Percentiles rank a stretch among this genome's conserved stretches.
phyloP scores from a whole-genome alignment of 345 rosid species.

The Pistacia atlantica region DNA sequence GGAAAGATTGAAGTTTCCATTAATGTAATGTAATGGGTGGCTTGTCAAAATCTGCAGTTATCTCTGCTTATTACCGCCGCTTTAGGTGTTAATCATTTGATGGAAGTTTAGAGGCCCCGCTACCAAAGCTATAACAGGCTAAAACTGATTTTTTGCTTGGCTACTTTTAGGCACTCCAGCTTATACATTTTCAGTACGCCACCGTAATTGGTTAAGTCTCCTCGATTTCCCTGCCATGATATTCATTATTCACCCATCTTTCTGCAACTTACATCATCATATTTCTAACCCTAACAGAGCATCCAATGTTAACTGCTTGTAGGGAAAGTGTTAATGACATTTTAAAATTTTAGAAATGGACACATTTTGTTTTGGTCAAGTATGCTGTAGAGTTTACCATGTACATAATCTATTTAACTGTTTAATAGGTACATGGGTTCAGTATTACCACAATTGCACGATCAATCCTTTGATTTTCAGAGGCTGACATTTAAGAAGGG shows the following conservation, averaged over 20 bases:
- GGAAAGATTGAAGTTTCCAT: background rate
- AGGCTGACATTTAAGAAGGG: too few species aligned
- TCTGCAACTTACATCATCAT: background rate
- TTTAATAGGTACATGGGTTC: too few species aligned
- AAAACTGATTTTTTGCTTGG: background rate
- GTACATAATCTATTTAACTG: too few species aligned
- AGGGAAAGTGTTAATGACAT: too few species aligned
- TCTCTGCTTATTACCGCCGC: background rate
- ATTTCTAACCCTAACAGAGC: background rate
- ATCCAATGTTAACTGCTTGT: too few species aligned
- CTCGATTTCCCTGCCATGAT: background rate
- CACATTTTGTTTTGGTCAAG: background rate
- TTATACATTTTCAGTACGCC: slow-evolving; percentile 1
- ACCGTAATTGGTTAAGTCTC: background rate
- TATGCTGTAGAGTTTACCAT: too few species aligned
- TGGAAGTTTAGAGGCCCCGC: too few species aligned
- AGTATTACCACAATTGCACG: too few species aligned
- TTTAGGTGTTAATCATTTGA: background rate
- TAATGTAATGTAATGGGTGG: background rate
- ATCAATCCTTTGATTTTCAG: too few species aligned
- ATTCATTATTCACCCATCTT: background rate
- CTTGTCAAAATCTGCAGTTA: background rate
- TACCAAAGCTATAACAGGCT: background rate
- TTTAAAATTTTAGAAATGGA: too few species aligned
- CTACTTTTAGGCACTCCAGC: background rate